Evolutionary conservation across 2,329 filamentous ascomycete genomes (phyloP).

Genomic region (Fusarium subtropicale): DNA sequence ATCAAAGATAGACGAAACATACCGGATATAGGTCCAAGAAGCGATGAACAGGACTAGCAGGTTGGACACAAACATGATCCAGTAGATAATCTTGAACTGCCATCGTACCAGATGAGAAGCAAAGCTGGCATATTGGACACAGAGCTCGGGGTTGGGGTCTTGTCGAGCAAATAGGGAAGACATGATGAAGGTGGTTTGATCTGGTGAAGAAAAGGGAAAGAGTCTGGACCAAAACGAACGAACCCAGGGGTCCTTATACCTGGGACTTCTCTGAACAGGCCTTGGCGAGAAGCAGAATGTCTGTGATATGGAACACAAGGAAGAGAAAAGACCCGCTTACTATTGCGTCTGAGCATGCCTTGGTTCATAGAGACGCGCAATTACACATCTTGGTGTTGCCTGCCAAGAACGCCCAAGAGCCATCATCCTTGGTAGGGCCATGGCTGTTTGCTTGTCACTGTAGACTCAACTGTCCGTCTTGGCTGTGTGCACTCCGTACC

Average conservation of each 20-base stretch:
- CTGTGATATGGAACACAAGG: constrained; percentile 28
- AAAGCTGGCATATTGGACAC: constrained; percentile 58
- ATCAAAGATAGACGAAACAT: constrained; percentile 30
- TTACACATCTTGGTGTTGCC: constrained; percentile 34
- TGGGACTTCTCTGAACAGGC: constrained; percentile 2
- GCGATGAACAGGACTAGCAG: constrained; percentile 58
- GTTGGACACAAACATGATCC: constrained; percentile 59
- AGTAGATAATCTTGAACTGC: constrained; percentile 61
- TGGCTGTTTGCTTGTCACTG: constrained; percentile 8
- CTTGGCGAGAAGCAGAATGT: neutral
- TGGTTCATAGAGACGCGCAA: constrained; percentile 43
- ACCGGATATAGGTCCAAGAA: constrained; percentile 57
- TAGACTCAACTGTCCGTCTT: constrained; percentile 11
- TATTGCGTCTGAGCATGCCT: constrained; percentile 22
- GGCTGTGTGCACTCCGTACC: neutral
- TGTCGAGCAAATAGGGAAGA: constrained; percentile 35
- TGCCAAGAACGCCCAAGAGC: constrained; percentile 39
- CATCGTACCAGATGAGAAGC: constrained; percentile 55
- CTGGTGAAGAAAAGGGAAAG: neutral
- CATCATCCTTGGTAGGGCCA: constrained; percentile 41
- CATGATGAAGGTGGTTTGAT: constrained; percentile 25
- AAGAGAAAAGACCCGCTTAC: constrained; percentile 27
- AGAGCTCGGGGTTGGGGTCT: constrained; percentile 47
- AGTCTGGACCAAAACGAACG: neutral
- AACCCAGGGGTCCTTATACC: constrained; percentile 34